Base-by-base conservation (phyloP, 768 basidiomycete genomes). In the Astraeus odoratus region DNA sequence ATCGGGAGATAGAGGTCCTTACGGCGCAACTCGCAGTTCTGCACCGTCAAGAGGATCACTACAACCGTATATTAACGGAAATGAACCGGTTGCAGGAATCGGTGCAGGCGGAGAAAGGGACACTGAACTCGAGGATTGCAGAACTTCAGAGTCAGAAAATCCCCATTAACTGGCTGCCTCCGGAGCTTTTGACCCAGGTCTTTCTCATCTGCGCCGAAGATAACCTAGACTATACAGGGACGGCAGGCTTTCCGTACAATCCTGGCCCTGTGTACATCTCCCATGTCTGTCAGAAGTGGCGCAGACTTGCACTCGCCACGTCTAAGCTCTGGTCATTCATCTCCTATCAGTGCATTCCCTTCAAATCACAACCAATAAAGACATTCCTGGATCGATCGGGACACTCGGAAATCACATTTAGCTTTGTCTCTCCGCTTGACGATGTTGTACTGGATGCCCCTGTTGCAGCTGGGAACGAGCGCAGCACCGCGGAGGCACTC, bases 281-380 rank as follows among this genome's bases (percentile, higher is more conserved):
- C 0, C 76, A 76, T 44, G 72, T 76, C 23, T 78, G 71, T 53
- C 66, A 59, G 39, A 64, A 63, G 46, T 80, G 78, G 77, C 72
- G 77, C 13, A 54, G 51, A 23, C 58, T 76, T 23, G 67, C 69
- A 4, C 59, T 78, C 18, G 50, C 57, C 15, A 70, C 70, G 5
- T 64, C 76, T 3, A 44, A 51, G 6, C 64, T 80, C 16, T 80
- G 77, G 78, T 63, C 71, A 6, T 57, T 54, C 25, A 57, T 75
- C 22, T 58, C 55, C 8, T 63, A 59, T 44, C 57, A 57, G 41
- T 60, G 56, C 35, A 34, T 42, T 8, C 39, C 34, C 2, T 66
- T 57, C 64, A 54, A 45, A 25, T 47, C 51, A 18, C 49, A 42
- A 29, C 53, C 57, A 7, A 26, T 65, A 43, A 44, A 44, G n/a